Evolutionary conservation across 495 filamentous ascomycete genomes (phyloP), one percentile per base, ranked within the genome.

Genomic region (Astrothelium subdiscretum): DNA sequence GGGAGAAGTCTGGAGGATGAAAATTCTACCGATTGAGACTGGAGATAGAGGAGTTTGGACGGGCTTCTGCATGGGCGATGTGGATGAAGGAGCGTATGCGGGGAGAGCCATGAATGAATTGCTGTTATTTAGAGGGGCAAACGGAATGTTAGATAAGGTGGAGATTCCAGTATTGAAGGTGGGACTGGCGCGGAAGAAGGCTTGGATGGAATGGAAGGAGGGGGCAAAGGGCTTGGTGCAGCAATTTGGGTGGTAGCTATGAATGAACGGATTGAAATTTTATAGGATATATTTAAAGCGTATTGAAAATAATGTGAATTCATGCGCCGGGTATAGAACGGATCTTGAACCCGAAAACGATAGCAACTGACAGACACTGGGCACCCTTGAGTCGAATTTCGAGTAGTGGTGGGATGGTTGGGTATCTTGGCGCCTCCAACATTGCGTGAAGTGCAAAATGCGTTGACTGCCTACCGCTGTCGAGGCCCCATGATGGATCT

Each of bases 91-190:
- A 31, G 62, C 11, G 5, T 75, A 75, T 64, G 73, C 63, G 2
- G 67, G 67, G 6, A 13, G 65, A 63, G 69, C 72, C 0, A 40
- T 74, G 12, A 72, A 70, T 58, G 72, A 75, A 59, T 22, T 73
- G 18, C 67, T 72, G 1, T 69, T 75, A 32, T 73, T 68, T 68
- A 61, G 60, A 24, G 67, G 66, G 2, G 62, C 61, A 29, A 63
- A 58, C 18, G 51, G 31, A 6, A 51, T 6, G 2, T 12, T 68
- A 18, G 60, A 67, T 2, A 58, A 44, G 5, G 44, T 72, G 2
- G 68, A 70, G 60, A 54, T 74, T 31, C 57, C 69, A n/a, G 72
- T 61, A 26, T 74, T 67, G 57, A 63, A 64, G 52, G 65, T 66
- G 32, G 66, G 27, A 20, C 65, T 69, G 62, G 59, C 58, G 6